Evolutionary conservation across 768 basidiomycete genomes (phyloP).

Genomic region (Xanthoconium purpureum): DNA sequence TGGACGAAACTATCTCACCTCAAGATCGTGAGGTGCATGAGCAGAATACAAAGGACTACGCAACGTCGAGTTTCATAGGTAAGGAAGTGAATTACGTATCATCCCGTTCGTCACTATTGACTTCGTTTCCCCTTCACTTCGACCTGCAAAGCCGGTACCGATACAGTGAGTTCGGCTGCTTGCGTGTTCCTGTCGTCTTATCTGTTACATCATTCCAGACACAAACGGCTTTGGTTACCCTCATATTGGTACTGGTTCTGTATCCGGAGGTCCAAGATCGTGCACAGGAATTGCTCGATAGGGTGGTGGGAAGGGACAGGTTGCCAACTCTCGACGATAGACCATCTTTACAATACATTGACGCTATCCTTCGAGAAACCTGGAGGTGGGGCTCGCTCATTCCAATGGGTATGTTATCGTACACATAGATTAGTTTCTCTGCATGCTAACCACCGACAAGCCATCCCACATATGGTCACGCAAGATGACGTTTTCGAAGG

Average conservation of each 20-base stretch:
- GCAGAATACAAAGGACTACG: constrained; percentile 17
- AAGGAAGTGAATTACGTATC: background rate
- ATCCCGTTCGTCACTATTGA: background rate
- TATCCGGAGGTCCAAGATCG: constrained; percentile 23
- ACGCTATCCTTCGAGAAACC: constrained; percentile 22
- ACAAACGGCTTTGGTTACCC: constrained; percentile 7
- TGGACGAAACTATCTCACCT: background rate
- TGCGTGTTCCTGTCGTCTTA: background rate
- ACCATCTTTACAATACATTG: constrained; percentile 18
- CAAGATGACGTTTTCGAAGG: constrained; percentile 42
- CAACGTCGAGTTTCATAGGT: constrained; percentile 23
- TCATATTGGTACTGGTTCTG: constrained; percentile 21
- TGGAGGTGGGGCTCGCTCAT: constrained; percentile 22
- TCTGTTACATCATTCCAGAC: constrained; percentile 11
- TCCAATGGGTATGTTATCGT: constrained; percentile 17
- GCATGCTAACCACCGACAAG: constrained; percentile 9
- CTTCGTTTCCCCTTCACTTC: background rate
- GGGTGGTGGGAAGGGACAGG: constrained; percentile 18
- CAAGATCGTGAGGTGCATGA: constrained; percentile 11
- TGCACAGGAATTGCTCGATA: constrained; percentile 17
- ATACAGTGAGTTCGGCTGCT: constrained; percentile 8
- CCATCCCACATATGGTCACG: constrained; percentile 30
- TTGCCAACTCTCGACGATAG: constrained; percentile 16
- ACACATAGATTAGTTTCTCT: background rate
- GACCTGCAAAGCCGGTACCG: constrained; percentile 12